Percentiles rank a stretch among this genome's conserved stretches.
phyloP scores from a whole-genome alignment of 176 grass and related monocot species.

The Musa troglodytarum region DNA sequence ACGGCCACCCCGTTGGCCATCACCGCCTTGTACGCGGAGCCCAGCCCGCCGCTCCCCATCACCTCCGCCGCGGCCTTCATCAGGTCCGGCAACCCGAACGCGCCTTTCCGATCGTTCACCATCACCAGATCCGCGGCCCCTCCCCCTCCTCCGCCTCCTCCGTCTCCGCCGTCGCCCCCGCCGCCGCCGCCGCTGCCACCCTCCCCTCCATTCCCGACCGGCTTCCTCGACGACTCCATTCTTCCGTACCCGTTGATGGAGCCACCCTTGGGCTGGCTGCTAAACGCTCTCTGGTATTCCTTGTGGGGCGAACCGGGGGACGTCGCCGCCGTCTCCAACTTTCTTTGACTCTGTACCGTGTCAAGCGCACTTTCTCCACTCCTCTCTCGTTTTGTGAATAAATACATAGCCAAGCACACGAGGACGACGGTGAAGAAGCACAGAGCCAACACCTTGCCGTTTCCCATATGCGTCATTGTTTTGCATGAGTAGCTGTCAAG shows the following conservation, averaged over 20 bases:
- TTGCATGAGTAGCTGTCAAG: conserved; percentile 26
- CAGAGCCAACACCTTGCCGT: not conserved
- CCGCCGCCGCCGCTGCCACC: not conserved
- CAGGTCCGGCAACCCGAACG: conserved; percentile 63
- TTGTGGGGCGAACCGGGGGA: not conserved
- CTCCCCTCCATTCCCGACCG: too few species aligned
- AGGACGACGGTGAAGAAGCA: not conserved
- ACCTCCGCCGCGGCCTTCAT: conserved; percentile 89
- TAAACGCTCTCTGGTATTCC: not conserved
- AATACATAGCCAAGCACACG: not conserved
- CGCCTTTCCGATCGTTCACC: conserved; percentile 63
- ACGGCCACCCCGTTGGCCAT: conserved; percentile 48
- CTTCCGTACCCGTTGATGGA: conserved; percentile 2
- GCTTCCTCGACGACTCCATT: too few species aligned
- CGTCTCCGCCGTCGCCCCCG: conserved; percentile 18
- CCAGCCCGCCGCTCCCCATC: conserved; percentile 52
- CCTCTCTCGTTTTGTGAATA: not conserved
- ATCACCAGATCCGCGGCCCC: conserved; percentile 40
- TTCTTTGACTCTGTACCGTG: not conserved
- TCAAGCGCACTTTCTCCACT: not conserved
- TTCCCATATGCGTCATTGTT: not conserved
- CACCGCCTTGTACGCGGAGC: conserved; percentile 80
- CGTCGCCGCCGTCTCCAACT: not conserved
- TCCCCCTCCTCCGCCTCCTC: not conserved
- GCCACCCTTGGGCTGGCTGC: not conserved